Evolutionary conservation across 805 yeast genomes (phyloP).

Genomic region (Kurtzmaniella cleridarum): DNA sequence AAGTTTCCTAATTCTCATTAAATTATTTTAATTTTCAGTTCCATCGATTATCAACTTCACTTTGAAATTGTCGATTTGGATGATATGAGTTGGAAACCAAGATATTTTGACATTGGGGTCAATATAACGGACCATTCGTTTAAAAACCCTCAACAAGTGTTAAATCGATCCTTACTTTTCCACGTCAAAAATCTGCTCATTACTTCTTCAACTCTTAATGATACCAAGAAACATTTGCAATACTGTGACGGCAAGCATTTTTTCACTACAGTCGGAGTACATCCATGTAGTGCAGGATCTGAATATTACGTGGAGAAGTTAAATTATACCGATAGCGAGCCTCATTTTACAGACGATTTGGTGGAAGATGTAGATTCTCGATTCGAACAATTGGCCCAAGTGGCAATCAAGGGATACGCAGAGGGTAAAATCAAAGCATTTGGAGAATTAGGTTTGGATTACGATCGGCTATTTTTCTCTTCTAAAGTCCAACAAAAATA

Average conservation of each 20-base stretch:
- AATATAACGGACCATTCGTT: conserved; percentile 90
- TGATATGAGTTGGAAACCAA: conserved; percentile 27
- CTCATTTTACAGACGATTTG: conserved; percentile 31
- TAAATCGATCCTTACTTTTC: conserved; percentile 58
- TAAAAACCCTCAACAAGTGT: conserved; percentile 59
- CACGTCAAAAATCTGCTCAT: conserved; percentile 68
- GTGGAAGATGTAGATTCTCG: conserved; percentile 33
- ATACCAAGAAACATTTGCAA: conserved; percentile 57
- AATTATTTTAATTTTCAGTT: background rate
- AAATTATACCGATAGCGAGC: conserved; percentile 7
- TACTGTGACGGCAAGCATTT: conserved; percentile 39
- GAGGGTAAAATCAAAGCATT: conserved; percentile 65
- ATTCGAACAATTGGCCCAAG: conserved; percentile 40
- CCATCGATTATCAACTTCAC: background rate
- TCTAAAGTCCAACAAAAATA: conserved; percentile 58
- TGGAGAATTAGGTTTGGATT: conserved; percentile 95
- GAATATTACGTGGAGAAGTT: conserved; percentile 27
- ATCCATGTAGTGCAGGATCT: conserved; percentile 76
- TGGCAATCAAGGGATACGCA: conserved; percentile 45
- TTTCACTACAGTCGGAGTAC: conserved; percentile 85
- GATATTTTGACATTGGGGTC: conserved; percentile 48
- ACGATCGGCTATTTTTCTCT: conserved; percentile 80
- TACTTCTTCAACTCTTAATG: conserved; percentile 76
- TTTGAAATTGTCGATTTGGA: background rate
- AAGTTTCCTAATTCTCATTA: too few species aligned